Conservation (phyloP, 2,329 filamentous ascomycete genomes). For the Penicillium sumatraense region DNA sequence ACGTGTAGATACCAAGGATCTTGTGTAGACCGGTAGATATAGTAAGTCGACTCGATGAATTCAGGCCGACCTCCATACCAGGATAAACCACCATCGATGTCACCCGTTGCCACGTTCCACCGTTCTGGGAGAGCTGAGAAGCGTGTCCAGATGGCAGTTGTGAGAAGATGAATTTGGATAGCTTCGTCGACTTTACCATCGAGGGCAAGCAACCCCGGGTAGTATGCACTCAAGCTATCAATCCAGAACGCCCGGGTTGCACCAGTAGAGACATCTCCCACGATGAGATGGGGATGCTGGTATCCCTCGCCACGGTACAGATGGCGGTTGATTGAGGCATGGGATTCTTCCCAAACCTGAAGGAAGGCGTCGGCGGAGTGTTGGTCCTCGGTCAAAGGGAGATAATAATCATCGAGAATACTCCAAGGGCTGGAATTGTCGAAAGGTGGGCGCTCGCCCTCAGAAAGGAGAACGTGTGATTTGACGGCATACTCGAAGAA, state of each 20-base stretch:
- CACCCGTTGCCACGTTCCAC: conserved; percentile 84
- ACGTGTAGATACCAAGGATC: conserved; percentile 97
- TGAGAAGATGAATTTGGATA: conserved; percentile 84
- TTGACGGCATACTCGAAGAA: conserved; percentile 99
- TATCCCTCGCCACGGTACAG: conserved; percentile 76
- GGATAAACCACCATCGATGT: conserved; percentile 81
- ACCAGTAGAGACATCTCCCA: conserved; percentile 85
- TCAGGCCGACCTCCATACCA: conserved; percentile 98
- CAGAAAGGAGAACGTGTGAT: conserved; percentile 86
- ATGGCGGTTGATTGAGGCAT: conserved; percentile 85
- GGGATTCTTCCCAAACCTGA: conserved; percentile 80
- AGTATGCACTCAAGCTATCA: conserved; percentile 93
- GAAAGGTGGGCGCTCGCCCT: conserved; percentile 55
- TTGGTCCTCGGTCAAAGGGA: conserved; percentile 65
- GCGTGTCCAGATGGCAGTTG: conserved; percentile 91
- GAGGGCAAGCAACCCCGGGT: conserved; percentile 82
- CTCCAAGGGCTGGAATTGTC: conserved; percentile 48
- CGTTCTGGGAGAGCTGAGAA: conserved; percentile 93
- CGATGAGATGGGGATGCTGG: conserved; percentile 90
- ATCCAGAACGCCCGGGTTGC: conserved; percentile 92
- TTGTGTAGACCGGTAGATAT: conserved; percentile 89
- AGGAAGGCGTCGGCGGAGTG: conserved; percentile 80
- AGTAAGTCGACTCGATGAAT: conserved; percentile 96
- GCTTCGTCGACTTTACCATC: conserved; percentile 91
- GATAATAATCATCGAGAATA: conserved; percentile 67